These are phyloP conservation scores for Colletotrichum sidae DNA, from an alignment of 2,329 filamentous ascomycete genomes.

Conservation along the genomic window DNA sequence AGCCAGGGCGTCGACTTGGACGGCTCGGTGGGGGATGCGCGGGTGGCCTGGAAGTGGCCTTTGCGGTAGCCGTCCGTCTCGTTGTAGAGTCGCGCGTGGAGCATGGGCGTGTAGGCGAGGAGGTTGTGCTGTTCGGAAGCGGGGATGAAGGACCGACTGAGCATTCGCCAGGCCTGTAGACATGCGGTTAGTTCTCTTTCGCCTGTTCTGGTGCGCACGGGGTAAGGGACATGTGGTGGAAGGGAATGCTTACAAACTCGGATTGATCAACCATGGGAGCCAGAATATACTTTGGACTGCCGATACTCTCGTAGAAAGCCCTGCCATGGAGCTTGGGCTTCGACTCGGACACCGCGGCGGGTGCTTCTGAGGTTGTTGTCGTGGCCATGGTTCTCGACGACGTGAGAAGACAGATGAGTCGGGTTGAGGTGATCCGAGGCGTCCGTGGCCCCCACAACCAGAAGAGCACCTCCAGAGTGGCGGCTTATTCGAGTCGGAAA, in stretches of 20 bases:
- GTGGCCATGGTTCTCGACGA: slow-evolving; percentile 39
- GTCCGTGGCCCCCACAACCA: slow-evolving; percentile 31
- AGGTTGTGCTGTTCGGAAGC: slow-evolving; percentile 72
- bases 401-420: slow-evolving; percentile 34
- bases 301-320: slow-evolving; percentile 94
- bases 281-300: slow-evolving; percentile 88
- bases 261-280: slow-evolving; percentile 99
- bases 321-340: slow-evolving; percentile 78
- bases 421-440: slow-evolving; percentile 11
- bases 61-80: slow-evolving; percentile 82
- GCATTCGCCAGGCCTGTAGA: slow-evolving; percentile 89
- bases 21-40: slow-evolving; percentile 41
- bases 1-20: slow-evolving; percentile 65
- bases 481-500: not conserved
- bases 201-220: too few species aligned
- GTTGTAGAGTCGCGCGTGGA: slow-evolving; percentile 89
- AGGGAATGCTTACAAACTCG: slow-evolving; percentile 79
- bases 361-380: slow-evolving; percentile 46
- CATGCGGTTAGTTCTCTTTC: not conserved
- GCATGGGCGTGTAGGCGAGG: slow-evolving; percentile 94
- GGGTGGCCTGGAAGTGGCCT: slow-evolving; percentile 81
- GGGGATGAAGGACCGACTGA: slow-evolving; percentile 91
- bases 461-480: slow-evolving; percentile 33
- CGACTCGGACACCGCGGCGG: slow-evolving; percentile 38
- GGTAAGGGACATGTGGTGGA: not conserved